Percentiles rank a stretch among this genome's conserved stretches.
phyloP scores from a whole-genome alignment of 202 grass and related monocot species.

The Setaria viridis region DNA sequence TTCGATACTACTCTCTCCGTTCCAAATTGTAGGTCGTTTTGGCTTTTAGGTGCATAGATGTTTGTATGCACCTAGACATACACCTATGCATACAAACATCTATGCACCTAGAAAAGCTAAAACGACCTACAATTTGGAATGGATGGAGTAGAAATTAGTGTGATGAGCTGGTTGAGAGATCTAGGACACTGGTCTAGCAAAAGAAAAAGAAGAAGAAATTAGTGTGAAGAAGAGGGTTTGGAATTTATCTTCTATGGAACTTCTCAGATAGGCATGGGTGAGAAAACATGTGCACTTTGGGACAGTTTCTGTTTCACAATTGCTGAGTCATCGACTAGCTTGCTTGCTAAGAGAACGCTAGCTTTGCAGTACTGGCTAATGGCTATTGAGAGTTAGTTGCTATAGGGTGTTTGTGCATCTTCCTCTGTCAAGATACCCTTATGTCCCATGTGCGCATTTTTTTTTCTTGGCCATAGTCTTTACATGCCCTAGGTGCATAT shows the following conservation, averaged over 20 bases:
- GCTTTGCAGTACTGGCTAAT: background rate
- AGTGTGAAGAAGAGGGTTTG: background rate
- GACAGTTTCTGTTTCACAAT: background rate
- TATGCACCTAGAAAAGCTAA: too few species aligned
- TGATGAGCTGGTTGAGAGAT: slow-evolving; percentile 11
- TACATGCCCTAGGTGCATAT: background rate
- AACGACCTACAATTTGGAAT: too few species aligned
- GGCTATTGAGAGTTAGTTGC: slow-evolving; percentile 9
- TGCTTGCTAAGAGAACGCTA: background rate
- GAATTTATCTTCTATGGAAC: slow-evolving; percentile 26
- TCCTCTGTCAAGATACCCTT: background rate
- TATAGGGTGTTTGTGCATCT: background rate
- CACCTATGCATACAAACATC: too few species aligned
- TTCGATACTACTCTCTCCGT: background rate
- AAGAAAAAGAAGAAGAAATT: too few species aligned
- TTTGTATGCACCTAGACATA: too few species aligned
- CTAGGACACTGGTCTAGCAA: background rate
- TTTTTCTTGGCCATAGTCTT: background rate
- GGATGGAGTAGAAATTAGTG: background rate
- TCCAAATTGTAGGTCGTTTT: too few species aligned
- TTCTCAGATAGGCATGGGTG: background rate
- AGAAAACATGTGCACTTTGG: slow-evolving; percentile 14
- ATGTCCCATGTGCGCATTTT: background rate
- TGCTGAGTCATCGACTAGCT: slow-evolving; percentile 8
- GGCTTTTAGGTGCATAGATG: too few species aligned